These are phyloP conservation scores for Teunomyces tritomae DNA, from an alignment of 805 yeast species.

Conservation along the genomic window DNA sequence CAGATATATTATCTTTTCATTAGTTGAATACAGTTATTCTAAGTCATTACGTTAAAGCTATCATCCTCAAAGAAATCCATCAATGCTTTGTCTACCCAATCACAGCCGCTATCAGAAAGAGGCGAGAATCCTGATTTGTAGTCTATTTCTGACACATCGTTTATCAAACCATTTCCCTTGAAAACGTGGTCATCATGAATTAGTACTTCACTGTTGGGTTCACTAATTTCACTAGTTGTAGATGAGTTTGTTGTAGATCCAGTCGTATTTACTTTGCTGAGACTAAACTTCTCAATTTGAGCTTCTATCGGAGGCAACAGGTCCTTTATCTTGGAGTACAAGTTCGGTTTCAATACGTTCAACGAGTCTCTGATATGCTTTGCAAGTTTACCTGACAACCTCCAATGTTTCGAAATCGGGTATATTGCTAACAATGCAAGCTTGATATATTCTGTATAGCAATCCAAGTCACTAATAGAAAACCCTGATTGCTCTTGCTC, in stretches of 20 bases:
- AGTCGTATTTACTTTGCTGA: neutral
- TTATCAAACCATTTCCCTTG: neutral
- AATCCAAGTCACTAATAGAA: constrained; percentile 27
- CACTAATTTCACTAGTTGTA: neutral
- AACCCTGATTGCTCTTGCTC: constrained; percentile 1
- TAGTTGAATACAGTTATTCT: neutral
- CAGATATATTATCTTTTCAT: neutral
- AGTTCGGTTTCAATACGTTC: constrained; percentile 39
- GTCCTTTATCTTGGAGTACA: constrained; percentile 35
- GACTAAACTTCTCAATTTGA: constrained; percentile 4
- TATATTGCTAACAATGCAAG: constrained; percentile 48
- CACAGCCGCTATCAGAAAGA: constrained; percentile 51
- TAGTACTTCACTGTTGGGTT: neutral
- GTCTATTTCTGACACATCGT: neutral
- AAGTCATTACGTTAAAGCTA: neutral
- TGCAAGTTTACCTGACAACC: constrained; percentile 45
- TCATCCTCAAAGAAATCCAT: constrained; percentile 7
- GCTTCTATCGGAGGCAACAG: constrained; percentile 22
- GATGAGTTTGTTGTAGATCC: neutral
- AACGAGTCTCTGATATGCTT: constrained; percentile 47
- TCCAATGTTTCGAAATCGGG: constrained; percentile 52
- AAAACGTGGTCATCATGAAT: neutral
- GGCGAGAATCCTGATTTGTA: constrained; percentile 5
- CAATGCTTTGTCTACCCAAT: constrained; percentile 49
- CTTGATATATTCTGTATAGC: constrained; percentile 48